These are phyloP conservation scores for Borealophlyctis nickersoniae DNA, from an alignment of 192 early-diverging fungal genomes.

Conservation along the genomic window DNA sequence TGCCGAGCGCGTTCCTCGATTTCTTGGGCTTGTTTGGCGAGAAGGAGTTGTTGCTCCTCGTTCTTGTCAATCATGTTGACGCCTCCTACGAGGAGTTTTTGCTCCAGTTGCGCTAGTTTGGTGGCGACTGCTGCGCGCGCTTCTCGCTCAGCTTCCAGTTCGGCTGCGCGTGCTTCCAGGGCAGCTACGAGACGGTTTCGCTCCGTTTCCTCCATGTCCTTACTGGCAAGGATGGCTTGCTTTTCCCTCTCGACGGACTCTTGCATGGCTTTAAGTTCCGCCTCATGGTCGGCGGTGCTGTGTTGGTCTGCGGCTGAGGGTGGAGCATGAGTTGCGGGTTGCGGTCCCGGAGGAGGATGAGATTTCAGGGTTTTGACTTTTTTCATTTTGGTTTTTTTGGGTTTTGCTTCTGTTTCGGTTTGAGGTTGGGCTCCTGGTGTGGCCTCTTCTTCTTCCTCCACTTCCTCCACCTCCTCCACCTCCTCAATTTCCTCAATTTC, in stretches of 20 bases:
- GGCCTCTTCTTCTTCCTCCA: conserved; percentile 29
- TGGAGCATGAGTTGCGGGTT: conserved; percentile 4
- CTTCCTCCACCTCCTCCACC: conserved; percentile 50
- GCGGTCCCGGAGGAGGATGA: not conserved
- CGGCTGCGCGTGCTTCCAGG: conserved; percentile 42
- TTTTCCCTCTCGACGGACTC: conserved; percentile 53
- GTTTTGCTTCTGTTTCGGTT: conserved; percentile 8
- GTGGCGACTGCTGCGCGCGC: conserved; percentile 40
- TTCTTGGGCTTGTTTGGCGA: conserved; percentile 46
- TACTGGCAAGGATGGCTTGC: conserved; percentile 46
- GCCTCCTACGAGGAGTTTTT: conserved; percentile 61
- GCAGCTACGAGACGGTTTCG: conserved; percentile 47
- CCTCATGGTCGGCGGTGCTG: conserved; percentile 15
- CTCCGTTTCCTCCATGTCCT: conserved; percentile 57
- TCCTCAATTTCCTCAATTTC: conserved; percentile 56
- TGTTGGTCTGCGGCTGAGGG: conserved; percentile 5
- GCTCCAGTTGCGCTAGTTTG: conserved; percentile 55
- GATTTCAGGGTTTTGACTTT: not conserved
- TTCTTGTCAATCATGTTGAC: conserved; percentile 52
- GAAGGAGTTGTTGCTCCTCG: conserved; percentile 40
- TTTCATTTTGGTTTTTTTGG: conserved; percentile 3
- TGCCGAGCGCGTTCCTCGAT: conserved; percentile 51
- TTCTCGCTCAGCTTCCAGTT: conserved; percentile 53
- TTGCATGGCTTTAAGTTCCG: conserved; percentile 14
- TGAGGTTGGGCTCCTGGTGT: conserved; percentile 8